Base-by-base conservation (phyloP, 208 protist species). In the Trypanosoma scelopori region DNA sequence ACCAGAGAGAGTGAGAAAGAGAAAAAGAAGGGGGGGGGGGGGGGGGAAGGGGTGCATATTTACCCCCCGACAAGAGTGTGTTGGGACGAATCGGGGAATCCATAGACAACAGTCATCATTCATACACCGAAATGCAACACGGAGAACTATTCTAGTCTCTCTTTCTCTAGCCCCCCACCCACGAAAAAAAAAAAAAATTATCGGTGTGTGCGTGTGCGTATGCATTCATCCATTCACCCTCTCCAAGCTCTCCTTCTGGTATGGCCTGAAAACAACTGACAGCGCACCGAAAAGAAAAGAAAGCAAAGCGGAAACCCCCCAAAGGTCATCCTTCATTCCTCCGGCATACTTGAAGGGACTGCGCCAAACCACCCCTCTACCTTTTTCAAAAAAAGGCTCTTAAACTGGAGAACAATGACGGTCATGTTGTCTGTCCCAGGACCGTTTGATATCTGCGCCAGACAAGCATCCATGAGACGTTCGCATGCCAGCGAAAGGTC, bases 361-460 rank as follows among this genome's bases (percentile, higher is more conserved):
- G 56, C 32, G 43, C n/a, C 73, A 71, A 88, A 82, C 50, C 65
- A 77, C 23, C 47, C 63, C 55, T 93, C 87, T 37, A 92, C 77
- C 53, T 84, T 91, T 65, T 90, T 89, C 51, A 94, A 72, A 59
- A 93, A 91, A 22, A 74, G 78, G 69, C 85, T 93, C 74, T 96
- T 94, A 71, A 97, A 97, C 62, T 93, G 81, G 11, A 97, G 63
- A 59, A 97, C 89, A 22, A 95, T 87, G 41, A 92, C 76, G 13
- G 89, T 94, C 92, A 97, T 97, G 71, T 97, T 97, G 45, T 97
- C 92, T 16, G 85, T 94, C 9, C 92, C 92, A 65, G 84, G 79
- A 42, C 73, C 74, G 46, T 60, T 85, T 15, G 85, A 81, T 37
- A 87, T 87, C 0, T 76, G 55, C 5, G 86, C 82, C 15, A 94